Percentiles rank a stretch among this genome's conserved stretches.
phyloP scores from a whole-genome alignment of 139 green algal genomes.

The Pseudopediastrum boryanum region DNA sequence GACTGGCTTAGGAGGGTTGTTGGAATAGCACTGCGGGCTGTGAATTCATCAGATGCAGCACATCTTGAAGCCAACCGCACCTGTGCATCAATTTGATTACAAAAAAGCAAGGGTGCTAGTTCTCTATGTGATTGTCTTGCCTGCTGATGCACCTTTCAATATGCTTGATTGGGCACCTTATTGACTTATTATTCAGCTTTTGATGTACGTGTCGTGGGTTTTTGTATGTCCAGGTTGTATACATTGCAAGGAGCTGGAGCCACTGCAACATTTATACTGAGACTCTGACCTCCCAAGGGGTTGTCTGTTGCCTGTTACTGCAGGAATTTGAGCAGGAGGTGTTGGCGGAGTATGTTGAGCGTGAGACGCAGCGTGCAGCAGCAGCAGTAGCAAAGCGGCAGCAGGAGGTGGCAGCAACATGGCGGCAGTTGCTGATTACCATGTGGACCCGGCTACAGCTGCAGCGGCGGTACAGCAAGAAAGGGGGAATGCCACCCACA shows the following conservation, averaged over 20 bases:
- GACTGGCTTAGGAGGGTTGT: background rate
- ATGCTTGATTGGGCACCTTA: too few relatives aligned
- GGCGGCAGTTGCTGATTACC: conserved; percentile 56
- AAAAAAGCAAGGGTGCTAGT: too few relatives aligned
- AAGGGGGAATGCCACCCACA: background rate
- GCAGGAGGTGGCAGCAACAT: conserved; percentile 50
- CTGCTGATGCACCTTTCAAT: too few relatives aligned
- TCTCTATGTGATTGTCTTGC: too few relatives aligned
- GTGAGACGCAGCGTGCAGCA: conserved; percentile 43
- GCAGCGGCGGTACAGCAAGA: conserved; percentile 9
- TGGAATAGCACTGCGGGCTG: too few relatives aligned
- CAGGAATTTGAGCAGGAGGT: conserved; percentile 63
- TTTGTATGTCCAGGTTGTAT: too few relatives aligned
- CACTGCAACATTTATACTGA: background rate
- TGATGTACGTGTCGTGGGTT: too few relatives aligned
- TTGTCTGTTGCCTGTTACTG: background rate
- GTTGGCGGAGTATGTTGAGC: conserved; percentile 45
- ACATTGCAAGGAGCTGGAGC: background rate
- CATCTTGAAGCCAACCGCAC: too few relatives aligned
- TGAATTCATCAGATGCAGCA: too few relatives aligned
- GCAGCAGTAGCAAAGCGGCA: conserved; percentile 29
- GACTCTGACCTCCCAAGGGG: background rate
- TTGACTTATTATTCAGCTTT: too few relatives aligned
- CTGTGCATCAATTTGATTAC: too few relatives aligned
- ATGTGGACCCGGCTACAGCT: conserved; percentile 33